Evolutionary conservation across 1,139 yeast genomes (phyloP), one percentile per base, ranked within the genome.

Genomic region (Geotrichum bryndzae): DNA sequence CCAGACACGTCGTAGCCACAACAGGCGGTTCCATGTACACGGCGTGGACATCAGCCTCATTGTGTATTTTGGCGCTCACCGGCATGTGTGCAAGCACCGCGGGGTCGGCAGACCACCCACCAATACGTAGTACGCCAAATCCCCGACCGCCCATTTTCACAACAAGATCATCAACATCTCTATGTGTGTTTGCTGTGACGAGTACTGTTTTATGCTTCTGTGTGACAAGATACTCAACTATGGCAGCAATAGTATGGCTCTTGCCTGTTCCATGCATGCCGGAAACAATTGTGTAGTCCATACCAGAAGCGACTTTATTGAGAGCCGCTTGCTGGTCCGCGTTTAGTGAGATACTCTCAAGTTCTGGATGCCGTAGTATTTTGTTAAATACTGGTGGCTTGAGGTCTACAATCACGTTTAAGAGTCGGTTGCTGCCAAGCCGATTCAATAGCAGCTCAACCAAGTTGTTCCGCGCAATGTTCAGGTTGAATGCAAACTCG

Each of bases 201-300:
- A 95, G 76, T 51, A 94, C 77, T 0, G 94, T 87, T 0, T 89
- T 79, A 68, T 88, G 88, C 1, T 84, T 85, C 48, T 80, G 80
- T 0, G 74, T 73, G 0, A 87, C 88, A 46, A 94, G 74, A 51
- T 81, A 76, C 63, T 81, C 79, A 54, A 92, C 87, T 18, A 94
- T 72, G 56, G 87, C 86, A 0, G 96, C 90, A 63, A 94, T 90
- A 0, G 92, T 88, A 0, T 98, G 92, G 0, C 99, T 94, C 71
- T 95, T 94, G 18, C 99, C 99, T 0, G 99, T 94, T 1, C 99
- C 99, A 0, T 99, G 99, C 99, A 95, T 94, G 0, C 99, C 99
- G 62, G 92, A 76, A 45, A 94, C 83, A 66, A 94, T 78, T 1
- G 94, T 79, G 71, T 89, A 94, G 71, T 92, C 96, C 58, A 86